These are phyloP conservation scores for Candida loeiensis DNA, from an alignment of 805 yeast genomes.

Conservation along the genomic window DNA sequence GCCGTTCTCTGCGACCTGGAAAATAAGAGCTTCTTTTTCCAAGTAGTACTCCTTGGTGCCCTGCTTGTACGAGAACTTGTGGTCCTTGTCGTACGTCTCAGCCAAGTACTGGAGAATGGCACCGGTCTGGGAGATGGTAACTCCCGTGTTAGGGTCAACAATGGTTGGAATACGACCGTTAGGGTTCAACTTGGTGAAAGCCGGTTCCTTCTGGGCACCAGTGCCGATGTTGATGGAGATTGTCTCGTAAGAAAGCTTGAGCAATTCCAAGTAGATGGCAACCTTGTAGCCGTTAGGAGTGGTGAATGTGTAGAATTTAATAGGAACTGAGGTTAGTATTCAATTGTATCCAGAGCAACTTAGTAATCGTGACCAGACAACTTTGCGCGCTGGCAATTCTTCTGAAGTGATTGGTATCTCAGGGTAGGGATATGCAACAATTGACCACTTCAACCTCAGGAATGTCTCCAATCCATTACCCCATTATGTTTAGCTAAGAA, in stretches of 20 bases:
- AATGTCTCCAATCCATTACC: no score
- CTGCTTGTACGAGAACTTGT: slow-evolving; percentile 39
- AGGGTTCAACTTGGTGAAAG: slow-evolving; percentile 56
- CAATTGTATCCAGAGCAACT: no score
- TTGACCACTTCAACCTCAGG: no score
- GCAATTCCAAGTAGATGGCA: slow-evolving; percentile 37
- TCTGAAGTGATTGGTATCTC: no score
- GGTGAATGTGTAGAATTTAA: slow-evolving; percentile 29
- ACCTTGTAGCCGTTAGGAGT: slow-evolving; percentile 49
- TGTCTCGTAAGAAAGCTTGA: slow-evolving; percentile 42
- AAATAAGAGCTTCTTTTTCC: slow-evolving; percentile 50
- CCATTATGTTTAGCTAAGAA: no score
- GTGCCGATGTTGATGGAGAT: slow-evolving; percentile 39
- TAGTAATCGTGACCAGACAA: no score
- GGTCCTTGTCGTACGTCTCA: slow-evolving; percentile 56
- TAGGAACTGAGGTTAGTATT: slow-evolving; percentile 3
- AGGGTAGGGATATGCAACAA: no score
- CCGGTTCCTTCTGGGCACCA: slow-evolving; percentile 50
- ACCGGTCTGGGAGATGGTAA: slow-evolving; percentile 54
- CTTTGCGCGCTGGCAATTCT: no score
- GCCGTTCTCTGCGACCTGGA: slow-evolving; percentile 55
- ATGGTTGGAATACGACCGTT: slow-evolving; percentile 64
- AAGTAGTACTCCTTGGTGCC: slow-evolving; percentile 46
- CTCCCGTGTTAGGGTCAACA: slow-evolving; percentile 40
- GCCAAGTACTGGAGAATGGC: slow-evolving; percentile 59